Evolutionary conservation across 208 protist genomes (phyloP), one percentile per base, ranked within the genome.

Genomic region (Jaenimonas drosophilae): DNA sequence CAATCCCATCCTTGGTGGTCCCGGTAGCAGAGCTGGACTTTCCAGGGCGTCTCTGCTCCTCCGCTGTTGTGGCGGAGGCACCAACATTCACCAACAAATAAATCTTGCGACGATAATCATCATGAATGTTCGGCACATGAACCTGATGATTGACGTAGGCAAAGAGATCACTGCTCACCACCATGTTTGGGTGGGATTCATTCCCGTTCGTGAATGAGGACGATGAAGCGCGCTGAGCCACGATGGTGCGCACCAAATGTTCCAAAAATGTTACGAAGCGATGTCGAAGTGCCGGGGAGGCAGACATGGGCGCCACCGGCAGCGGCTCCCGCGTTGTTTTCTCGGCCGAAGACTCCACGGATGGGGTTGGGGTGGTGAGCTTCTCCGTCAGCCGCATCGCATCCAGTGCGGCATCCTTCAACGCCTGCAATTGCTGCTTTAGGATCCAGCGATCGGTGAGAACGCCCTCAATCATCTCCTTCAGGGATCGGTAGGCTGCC

Each of bases 41-140:
- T 25, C 43, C 36, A 34, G 37, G n/a, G n/a, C n/a, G n/a, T n/a
- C n/a, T n/a, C n/a, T n/a, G n/a, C n/a, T n/a, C n/a, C n/a, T n/a
- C 7, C 9, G 4, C 9, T 41, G 36, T 4, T 5, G 36, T 41
- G 36, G 14, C n/a, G 36, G 36, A 7, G 36, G 36, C 74, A 7
- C 77, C 64, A 17, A 94, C 78, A 44, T 94, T 94, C 30, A 94
- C 81, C 29, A 94, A 63, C 32, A 94, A 62, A 64, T 85, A 94
- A 19, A 94, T 71, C 62, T 94, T 94, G 25, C 85, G 74, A 2
- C 85, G 74, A 63, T 94, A 94, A 50, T 88, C 80, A 55, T 94
- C 85, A 39, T 94, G 85, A 41, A 94, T 89, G 55, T 90, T 94
- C 7, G 85, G 80, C 17, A 94, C 59, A 9, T 70, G 73, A 6